Base-by-base conservation (phyloP, 73 alveolate genomes). In the Chromera velia region DNA sequence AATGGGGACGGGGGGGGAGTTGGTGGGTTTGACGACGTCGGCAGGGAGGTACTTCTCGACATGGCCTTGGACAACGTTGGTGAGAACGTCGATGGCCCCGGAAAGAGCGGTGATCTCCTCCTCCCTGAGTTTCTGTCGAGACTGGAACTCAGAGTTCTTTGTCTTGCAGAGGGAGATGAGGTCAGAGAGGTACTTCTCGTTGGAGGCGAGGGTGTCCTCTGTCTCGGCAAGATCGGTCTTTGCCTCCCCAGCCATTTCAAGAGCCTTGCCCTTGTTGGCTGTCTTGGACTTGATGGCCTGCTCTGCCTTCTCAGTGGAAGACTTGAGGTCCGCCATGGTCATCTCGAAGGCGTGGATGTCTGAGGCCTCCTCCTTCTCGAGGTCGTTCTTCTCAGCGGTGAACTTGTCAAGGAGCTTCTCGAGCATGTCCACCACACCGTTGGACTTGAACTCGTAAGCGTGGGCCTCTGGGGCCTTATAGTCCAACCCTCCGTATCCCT, bases 1-100 rank as follows among this genome's bases (percentile, higher is more conserved):
- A 28, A 47, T 47, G 63, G 48, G 49, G 17, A 10, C n/a, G 48
- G 31, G 45, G 18, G 48, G 28, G 62, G 46, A 70, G 63, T 47
- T 33, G 72, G 32, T 13, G 22, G 13, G 55, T 13, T 40, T 40
- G 55, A 7, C 13, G 55, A 40, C 13, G 55, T 40, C 13, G 55
- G 55, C 55, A 40, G 82, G 84, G 75, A 76, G 71, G 62, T 76
- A 72, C 84, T 76, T 76, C 76, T 33, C 49, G 0, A 76, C 85
- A 70, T 40, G 67, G 48, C 85, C 78, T 17, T 29, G 13, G 0
- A 69, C 75, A 18, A 24, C 62, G 24, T 34, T n/a, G 29, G 31
- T 6, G 75, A 32, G 30, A 24, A 69, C 32, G 55, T 40, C 55
- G 55, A 40, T 32, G 75, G 75, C 75, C 75, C 32, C 22, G 28